Percentiles rank a stretch among this genome's conserved stretches.
Conservation (phyloP, 495 filamentous ascomycete species). For the Penicillium desertorum region DNA sequence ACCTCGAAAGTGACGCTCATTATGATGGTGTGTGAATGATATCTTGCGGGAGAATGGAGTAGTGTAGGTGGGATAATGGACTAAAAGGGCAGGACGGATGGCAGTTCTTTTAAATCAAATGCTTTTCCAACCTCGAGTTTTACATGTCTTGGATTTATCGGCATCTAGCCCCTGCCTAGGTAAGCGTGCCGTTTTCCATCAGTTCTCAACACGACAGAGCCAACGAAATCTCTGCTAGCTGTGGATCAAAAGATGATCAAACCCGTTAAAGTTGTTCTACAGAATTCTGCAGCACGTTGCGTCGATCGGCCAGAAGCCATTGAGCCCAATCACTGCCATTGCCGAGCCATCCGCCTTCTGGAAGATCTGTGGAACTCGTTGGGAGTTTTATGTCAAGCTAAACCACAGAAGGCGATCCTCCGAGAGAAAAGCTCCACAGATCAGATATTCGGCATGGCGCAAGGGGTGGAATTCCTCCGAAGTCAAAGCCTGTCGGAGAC, state of each 20-base stretch:
- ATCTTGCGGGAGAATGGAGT: not conserved
- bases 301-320: not conserved
- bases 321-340: not conserved
- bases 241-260: conserved; percentile 1
- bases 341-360: not conserved
- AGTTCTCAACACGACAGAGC: not conserved
- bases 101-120: not conserved
- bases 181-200: conserved; percentile 4
- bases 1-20: conserved; percentile 37
- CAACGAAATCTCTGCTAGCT: conserved; percentile 1
- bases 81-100: not conserved
- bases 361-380: not conserved
- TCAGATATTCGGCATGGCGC: not conserved
- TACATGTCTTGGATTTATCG: conserved; percentile 2
- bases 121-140: not conserved
- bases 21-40: not conserved
- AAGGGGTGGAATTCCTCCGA: conserved; percentile 1
- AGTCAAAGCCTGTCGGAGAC: conserved; percentile 4
- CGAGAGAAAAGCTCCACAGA: not conserved
- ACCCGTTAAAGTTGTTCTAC: conserved; percentile 17
- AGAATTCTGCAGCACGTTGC: conserved; percentile 11
- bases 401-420: not conserved
- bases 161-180: not conserved
- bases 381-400: conserved; percentile 1
- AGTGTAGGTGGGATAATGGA: not conserved